phyloP scores from a whole-genome alignment of 2,329 filamentous ascomycete genomes.

The Pseudogymnoascus sp. region DNA sequence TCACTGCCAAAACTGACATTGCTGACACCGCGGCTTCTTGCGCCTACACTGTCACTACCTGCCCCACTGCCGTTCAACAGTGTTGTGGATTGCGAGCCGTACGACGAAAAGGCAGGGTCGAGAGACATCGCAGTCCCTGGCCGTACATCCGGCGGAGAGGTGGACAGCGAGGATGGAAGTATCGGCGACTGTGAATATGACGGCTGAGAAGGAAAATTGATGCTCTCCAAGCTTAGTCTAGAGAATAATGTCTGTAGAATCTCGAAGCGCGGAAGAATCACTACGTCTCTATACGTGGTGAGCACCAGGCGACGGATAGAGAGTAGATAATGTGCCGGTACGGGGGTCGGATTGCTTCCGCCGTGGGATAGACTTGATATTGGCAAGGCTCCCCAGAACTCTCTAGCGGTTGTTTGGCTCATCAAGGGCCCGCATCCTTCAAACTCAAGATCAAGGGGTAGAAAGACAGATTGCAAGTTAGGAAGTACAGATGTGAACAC shows the following conservation, averaged over 20 bases:
- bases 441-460: conserved; percentile 89
- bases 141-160: conserved; percentile 41
- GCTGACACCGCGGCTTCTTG: conserved; percentile 71
- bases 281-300: conserved; percentile 75
- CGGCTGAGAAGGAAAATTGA: conserved; percentile 35
- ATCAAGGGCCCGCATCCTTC: conserved; percentile 75
- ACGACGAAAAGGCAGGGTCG: conserved; percentile 67
- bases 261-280: conserved; percentile 85
- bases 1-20: conserved; percentile 63
- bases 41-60: conserved; percentile 41
- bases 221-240: conserved; percentile 71
- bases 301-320: conserved; percentile 87
- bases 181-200: conserved; percentile 35
- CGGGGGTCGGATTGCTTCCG: conserved; percentile 33
- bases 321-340: conserved; percentile 44
- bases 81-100: conserved; percentile 70
- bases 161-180: conserved; percentile 37
- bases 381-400: conserved; percentile 78
- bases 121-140: conserved; percentile 68
- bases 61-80: conserved; percentile 52
- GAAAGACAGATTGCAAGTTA: conserved; percentile 89
- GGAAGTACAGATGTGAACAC: conserved; percentile 86
- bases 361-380: conserved; percentile 32
- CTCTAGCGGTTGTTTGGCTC: conserved; percentile 66
- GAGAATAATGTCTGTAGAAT: conserved; percentile 84